Conservation (phyloP, 352 stramenopile species). For the Sclerospora graminicola region DNA sequence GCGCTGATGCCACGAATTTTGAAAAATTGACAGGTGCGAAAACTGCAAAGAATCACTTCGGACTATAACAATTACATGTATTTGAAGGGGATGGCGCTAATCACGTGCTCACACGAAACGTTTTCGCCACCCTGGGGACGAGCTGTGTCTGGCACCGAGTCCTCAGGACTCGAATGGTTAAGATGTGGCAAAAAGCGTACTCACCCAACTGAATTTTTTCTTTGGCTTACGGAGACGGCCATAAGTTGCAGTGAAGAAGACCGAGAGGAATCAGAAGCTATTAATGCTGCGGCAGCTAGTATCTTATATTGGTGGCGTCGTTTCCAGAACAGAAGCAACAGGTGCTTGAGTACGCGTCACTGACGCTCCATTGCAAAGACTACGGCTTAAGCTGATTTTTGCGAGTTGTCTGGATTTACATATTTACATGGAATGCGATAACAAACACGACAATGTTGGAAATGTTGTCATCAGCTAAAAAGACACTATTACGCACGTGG, state of each 20-base stretch:
- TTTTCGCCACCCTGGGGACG: constrained; percentile 35
- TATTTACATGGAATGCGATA: constrained; percentile 32
- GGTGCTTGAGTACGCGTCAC: constrained; percentile 28
- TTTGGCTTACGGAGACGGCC: constrained; percentile 36
- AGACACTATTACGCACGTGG: constrained; percentile 44
- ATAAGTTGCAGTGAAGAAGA: constrained; percentile 1
- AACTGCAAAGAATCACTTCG: no score
- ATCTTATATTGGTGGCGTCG: constrained; percentile 23
- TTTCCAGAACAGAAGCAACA: constrained; percentile 35
- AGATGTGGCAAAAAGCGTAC: constrained; percentile 38
- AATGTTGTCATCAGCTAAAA: constrained; percentile 33
- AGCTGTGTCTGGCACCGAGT: constrained; percentile 40
- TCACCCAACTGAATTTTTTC: constrained; percentile 22
- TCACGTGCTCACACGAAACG: constrained; percentile 23
- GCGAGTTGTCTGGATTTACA: constrained; percentile 1
- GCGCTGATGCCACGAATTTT: no score
- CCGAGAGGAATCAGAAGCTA: constrained; percentile 3
- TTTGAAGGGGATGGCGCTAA: constrained; percentile 29
- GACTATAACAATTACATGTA: no score
- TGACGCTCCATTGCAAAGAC: not conserved
- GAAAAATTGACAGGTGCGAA: no score
- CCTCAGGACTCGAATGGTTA: constrained; percentile 34
- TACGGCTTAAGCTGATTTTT: not conserved
- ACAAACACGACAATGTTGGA: constrained; percentile 15
- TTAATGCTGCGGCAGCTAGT: not conserved